A percentile compares a stretch with the other conserved stretches of the same genome.
These are phyloP conservation scores for Trichoderma breve DNA, from an alignment of 2,329 filamentous ascomycete species.

Conservation along the genomic window DNA sequence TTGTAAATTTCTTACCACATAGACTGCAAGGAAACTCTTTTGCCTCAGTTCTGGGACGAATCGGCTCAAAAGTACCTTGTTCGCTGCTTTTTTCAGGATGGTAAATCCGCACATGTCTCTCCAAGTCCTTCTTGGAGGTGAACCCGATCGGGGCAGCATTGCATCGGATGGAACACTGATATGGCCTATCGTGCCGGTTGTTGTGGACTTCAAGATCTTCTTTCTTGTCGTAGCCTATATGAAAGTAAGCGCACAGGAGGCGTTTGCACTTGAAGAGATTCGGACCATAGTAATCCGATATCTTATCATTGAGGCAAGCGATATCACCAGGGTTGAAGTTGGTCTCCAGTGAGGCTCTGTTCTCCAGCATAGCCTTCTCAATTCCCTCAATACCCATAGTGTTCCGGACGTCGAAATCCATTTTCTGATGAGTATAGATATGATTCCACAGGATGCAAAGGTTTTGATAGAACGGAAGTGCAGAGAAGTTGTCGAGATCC, in stretches of 20 bases:
- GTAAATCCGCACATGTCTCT: background rate
- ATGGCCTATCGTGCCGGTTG: background rate
- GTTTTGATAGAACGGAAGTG: background rate
- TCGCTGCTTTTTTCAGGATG: background rate
- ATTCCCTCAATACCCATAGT: background rate
- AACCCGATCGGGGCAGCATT: background rate
- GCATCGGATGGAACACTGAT: background rate
- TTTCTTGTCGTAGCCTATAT: background rate
- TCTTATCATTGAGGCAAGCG: background rate
- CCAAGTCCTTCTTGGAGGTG: background rate
- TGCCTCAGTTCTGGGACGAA: background rate
- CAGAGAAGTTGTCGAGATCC: background rate
- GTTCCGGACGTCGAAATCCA: background rate
- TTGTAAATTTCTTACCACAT: background rate
- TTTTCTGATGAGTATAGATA: background rate
- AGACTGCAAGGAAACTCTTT: background rate
- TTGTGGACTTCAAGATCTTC: background rate
- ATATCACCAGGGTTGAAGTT: background rate
- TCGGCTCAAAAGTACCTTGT: background rate
- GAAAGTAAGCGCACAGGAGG: background rate
- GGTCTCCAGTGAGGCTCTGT: background rate
- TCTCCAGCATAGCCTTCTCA: background rate
- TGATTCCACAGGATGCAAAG: background rate
- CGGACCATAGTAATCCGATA: background rate
- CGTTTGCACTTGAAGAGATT: slow-evolving; percentile 6